These are phyloP conservation scores for Fusarium veterinarium DNA, from an alignment of 2,329 filamentous ascomycete genomes.

Conservation along the genomic window DNA sequence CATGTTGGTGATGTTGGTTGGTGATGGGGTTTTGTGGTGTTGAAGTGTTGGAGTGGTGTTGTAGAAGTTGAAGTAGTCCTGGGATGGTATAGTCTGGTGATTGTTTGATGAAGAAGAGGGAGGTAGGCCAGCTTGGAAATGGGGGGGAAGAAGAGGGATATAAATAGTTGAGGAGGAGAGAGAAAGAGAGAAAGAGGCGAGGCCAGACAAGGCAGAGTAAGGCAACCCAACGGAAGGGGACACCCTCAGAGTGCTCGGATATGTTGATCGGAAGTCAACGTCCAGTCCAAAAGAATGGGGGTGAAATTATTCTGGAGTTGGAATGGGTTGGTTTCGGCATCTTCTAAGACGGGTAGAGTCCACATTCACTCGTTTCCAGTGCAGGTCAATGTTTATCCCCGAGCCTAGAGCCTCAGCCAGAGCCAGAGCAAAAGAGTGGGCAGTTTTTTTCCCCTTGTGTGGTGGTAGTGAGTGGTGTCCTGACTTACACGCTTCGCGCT, in stretches of 20 bases:
- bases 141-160: constrained; percentile 30
- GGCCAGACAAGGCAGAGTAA: neutral
- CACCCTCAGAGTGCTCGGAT: constrained; percentile 18
- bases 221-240: constrained; percentile 2
- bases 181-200: neutral
- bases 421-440: constrained; percentile 1
- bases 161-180: constrained; percentile 35
- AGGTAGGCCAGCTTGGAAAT: neutral
- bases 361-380: constrained; percentile 3
- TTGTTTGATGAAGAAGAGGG: constrained; percentile 6
- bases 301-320: neutral
- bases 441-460: neutral
- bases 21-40: constrained; percentile 1
- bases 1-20: constrained; percentile 48
- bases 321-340: constrained; percentile 8
- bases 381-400: constrained; percentile 6
- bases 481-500: constrained; percentile 33
- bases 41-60: constrained; percentile 4
- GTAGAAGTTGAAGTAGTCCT: neutral
- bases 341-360: constrained; percentile 15
- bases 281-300: constrained; percentile 7
- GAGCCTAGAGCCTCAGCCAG: constrained; percentile 13
- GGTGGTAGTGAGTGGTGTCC: constrained; percentile 8
- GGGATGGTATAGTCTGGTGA: neutral
- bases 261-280: constrained; percentile 24